phyloP scores from a whole-genome alignment of 176 grass and related monocot genomes.

The Oryza meyeriana region DNA sequence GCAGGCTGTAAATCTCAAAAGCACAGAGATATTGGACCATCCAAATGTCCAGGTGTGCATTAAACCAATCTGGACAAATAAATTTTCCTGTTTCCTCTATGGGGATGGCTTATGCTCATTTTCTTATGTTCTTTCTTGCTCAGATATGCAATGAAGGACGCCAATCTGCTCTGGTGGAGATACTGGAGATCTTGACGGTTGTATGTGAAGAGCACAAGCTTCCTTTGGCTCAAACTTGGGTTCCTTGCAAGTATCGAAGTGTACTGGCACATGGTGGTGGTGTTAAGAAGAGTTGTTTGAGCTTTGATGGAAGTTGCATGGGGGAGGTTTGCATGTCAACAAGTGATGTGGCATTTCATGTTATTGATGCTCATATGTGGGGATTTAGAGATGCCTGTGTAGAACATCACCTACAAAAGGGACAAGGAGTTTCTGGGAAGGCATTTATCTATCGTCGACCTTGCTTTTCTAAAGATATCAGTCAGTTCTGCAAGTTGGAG shows the following conservation, averaged over 20 bases:
- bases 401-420: constrained; percentile 92
- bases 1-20: constrained; percentile 94
- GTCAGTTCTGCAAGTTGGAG: constrained; percentile 64
- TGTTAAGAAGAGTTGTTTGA: constrained; percentile 78
- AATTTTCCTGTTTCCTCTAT: not conserved
- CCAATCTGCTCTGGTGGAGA: constrained; percentile 84
- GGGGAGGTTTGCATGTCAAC: constrained; percentile 95
- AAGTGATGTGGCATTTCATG: constrained; percentile 82
- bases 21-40: constrained; percentile 77
- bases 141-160: constrained; percentile 98
- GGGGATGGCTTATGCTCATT: constrained; percentile 29
- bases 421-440: constrained; percentile 84
- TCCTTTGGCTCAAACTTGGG: constrained; percentile 94
- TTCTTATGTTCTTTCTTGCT: not conserved
- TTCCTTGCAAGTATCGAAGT: constrained; percentile 76
- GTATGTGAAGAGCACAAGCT: constrained; percentile 86
- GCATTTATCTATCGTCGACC: constrained; percentile 58
- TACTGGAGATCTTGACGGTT: constrained; percentile 75
- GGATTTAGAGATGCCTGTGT: constrained; percentile 96
- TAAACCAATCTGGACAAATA: not conserved
- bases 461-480: constrained; percentile 75
- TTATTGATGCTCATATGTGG: constrained; percentile 81
- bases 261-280: constrained; percentile 89
- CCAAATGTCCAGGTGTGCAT: constrained; percentile 75
- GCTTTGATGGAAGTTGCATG: constrained; percentile 84